Percentiles rank a stretch among this genome's conserved stretches.
Conservation (phyloP, 306 rosid genomes). For the Delonix regia region DNA sequence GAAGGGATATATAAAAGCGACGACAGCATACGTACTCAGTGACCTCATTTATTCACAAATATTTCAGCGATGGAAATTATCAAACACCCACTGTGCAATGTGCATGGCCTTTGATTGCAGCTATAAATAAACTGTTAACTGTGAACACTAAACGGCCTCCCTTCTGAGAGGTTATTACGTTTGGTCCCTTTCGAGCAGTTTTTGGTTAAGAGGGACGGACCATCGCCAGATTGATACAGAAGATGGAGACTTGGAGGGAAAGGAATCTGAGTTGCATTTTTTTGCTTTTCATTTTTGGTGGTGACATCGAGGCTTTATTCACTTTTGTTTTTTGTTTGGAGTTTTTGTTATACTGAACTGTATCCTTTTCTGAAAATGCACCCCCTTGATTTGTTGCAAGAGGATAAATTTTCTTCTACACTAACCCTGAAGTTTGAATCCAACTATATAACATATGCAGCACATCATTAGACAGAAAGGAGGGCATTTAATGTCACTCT, state of each 20-base stretch:
- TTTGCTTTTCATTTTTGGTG: no score
- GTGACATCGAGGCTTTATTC: no score
- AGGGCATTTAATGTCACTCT: slow-evolving; percentile 27
- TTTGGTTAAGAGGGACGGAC: neutral
- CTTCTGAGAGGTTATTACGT: neutral
- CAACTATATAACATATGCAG: no score
- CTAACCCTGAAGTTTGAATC: neutral
- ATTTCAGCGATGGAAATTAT: slow-evolving; percentile 31
- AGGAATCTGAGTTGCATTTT: no score
- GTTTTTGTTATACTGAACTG: no score
- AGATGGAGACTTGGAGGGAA: no score
- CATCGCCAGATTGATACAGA: neutral
- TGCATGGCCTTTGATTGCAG: slow-evolving; percentile 3
- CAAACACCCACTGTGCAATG: neutral
- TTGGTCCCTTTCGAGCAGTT: neutral
- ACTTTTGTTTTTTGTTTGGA: no score
- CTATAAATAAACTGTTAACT: neutral
- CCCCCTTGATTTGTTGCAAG: no score
- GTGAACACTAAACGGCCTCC: neutral
- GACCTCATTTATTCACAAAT: slow-evolving; percentile 15
- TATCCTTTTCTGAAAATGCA: no score
- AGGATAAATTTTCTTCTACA: no score
- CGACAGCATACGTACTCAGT: slow-evolving; percentile 17
- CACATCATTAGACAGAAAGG: no score
- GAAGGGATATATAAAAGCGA: slow-evolving; percentile 39